Percentiles rank a stretch among this genome's conserved stretches.
Evolutionary conservation across 345 rosid genomes (phyloP).

Genomic region (Psidium guajava): DNA sequence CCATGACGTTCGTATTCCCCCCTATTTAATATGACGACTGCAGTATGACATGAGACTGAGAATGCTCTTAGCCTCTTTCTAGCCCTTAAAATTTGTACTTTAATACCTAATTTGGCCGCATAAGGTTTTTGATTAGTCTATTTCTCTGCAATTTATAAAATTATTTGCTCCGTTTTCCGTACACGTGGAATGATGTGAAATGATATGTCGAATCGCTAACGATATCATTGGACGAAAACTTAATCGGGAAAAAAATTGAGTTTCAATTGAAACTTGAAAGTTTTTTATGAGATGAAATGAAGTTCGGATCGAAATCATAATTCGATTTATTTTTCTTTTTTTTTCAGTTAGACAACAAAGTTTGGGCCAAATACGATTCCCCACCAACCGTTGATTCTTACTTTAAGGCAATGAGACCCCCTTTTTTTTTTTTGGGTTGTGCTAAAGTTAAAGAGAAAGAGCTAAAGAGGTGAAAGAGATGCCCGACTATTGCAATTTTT

Average conservation of each 20-base stretch:
- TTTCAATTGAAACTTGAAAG: accelerated
- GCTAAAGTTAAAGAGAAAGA: background rate
- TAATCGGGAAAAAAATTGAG: accelerated
- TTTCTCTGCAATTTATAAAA: background rate
- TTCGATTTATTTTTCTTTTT: background rate
- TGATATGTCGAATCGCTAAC: background rate
- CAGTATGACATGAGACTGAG: background rate
- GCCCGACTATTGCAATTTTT: background rate
- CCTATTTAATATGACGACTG: background rate
- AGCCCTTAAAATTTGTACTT: background rate
- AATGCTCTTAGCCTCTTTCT: background rate
- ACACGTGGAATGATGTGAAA: background rate
- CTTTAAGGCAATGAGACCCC: background rate
- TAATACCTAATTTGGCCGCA: background rate
- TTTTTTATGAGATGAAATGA: background rate
- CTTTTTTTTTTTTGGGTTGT: background rate
- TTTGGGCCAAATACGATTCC: background rate
- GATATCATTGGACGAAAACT: accelerated
- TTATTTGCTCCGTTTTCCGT: background rate
- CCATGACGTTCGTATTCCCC: background rate
- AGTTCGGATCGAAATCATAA: background rate
- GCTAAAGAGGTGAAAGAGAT: background rate
- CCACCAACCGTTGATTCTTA: too few species aligned
- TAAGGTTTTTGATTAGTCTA: background rate
- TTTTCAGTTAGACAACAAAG: too few species aligned